Base-by-base conservation (phyloP, 83 land plant genomes). In the Picea abies region DNA sequence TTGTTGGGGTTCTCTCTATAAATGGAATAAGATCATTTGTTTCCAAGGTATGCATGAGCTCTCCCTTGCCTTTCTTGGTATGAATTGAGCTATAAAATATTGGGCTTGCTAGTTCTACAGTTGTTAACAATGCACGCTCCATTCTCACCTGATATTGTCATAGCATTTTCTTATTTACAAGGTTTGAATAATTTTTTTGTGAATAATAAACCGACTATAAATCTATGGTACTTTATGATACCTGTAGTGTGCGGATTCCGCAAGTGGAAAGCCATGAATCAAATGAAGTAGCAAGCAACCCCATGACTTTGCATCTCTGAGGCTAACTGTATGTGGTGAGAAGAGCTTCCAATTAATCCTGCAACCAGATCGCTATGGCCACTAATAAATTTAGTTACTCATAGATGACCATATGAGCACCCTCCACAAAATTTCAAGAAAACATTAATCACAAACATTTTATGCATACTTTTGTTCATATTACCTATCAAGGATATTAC, bases 361-460 rank as follows among this genome's bases (percentile, higher is more conserved):
- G 86, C 86, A 61, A 85, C 20, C n/a, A 80, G 79, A 78, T 85
- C 86, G 32, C 37, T 65, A 62, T 85, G 87, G 39, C 87, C 87
- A 17, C 87, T 76, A 12, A 85, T 75, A 41, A 80, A 85, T 81
- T 85, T 85, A 11, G 87, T 83, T 17, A 71, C 86, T 12, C 76
- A 85, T 85, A 82, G 8, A 85, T 72, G 22, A 83, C 86, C 65
- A 85, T 83, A 68, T 77, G 52, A 41, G 82, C 87, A 29, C 87
- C 86, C 86, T 85, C 26, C 62, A 71, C 0, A 77, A 80, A 32
- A 63, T 60, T 35, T 65, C 56, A 47, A 47, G 44, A 23, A 56
- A 49, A 41, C 25, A 14, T 41, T 70, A 5, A 47, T 22, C 44
- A 81, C 23, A 23, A 81, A 69, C 0, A 20, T 81, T 29, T 81